phyloP scores from a whole-genome alignment of 495 filamentous ascomycete genomes.

The Aspergillus cavernicola region DNA sequence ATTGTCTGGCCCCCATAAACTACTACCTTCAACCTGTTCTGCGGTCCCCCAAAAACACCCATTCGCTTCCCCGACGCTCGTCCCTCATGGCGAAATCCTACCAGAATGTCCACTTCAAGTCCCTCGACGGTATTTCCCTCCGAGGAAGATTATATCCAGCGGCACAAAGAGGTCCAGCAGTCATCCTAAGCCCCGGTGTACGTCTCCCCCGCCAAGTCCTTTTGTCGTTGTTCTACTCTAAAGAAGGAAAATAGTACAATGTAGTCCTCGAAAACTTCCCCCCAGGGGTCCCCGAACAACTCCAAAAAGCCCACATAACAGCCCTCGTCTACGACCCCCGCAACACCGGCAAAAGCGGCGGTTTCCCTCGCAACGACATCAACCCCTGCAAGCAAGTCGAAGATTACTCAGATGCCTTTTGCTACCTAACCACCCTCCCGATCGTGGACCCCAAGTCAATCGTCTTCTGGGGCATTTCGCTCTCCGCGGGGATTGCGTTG shows the following conservation, averaged over 20 bases:
- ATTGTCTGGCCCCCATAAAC: too few relatives aligned
- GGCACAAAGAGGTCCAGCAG: constrained; percentile 20
- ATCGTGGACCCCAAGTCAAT: constrained; percentile 27
- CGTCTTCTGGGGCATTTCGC: constrained; percentile 42
- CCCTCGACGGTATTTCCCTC: constrained; percentile 24
- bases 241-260: constrained; percentile 35
- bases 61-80: too few relatives aligned
- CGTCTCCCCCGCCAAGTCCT: background rate
- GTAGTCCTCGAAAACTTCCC: constrained; percentile 39
- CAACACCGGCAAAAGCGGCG: constrained; percentile 35
- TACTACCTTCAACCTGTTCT: too few relatives aligned
- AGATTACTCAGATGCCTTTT: constrained; percentile 39
- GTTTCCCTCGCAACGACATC: constrained; percentile 38
- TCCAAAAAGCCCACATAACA: constrained; percentile 34
- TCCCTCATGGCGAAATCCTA: too few relatives aligned
- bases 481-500: constrained; percentile 22
- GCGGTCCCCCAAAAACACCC: too few relatives aligned
- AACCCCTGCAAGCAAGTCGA: constrained; percentile 31
- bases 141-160: constrained; percentile 25
- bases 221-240: background rate
- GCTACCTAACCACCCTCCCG: constrained; percentile 18
- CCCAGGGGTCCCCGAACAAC: constrained; percentile 30
- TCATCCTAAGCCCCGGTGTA: constrained; percentile 41
- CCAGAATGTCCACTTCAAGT: constrained; percentile 28
- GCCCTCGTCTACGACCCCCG: constrained; percentile 43